phyloP scores from a whole-genome alignment of 2,329 filamentous ascomycete species.

The Chaetoscypha palmicola region DNA sequence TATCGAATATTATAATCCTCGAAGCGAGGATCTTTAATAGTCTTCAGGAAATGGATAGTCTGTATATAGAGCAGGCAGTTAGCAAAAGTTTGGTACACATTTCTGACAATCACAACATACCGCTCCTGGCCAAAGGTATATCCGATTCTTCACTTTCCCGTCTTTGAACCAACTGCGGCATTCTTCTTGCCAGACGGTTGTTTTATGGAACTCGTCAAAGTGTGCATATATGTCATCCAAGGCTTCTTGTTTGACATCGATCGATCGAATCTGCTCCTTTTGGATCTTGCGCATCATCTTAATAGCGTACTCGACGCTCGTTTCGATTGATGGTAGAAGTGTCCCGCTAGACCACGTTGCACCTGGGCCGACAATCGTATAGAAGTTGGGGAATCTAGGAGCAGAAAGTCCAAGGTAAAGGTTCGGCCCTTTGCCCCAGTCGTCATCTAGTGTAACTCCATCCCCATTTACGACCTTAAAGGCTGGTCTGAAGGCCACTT shows the following conservation, averaged over 20 bases:
- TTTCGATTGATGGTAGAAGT: slow-evolving; percentile 38
- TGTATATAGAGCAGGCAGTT: slow-evolving; percentile 32
- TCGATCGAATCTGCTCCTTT: slow-evolving; percentile 31
- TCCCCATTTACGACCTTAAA: slow-evolving; percentile 26
- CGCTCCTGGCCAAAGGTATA: slow-evolving; percentile 43
- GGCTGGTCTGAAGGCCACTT: slow-evolving; percentile 27
- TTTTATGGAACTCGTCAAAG: slow-evolving; percentile 24
- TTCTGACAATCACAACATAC: slow-evolving; percentile 26
- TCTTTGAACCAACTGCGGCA: slow-evolving; percentile 26
- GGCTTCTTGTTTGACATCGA: slow-evolving; percentile 32
- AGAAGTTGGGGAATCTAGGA: slow-evolving; percentile 19
- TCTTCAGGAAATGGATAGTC: slow-evolving; percentile 38
- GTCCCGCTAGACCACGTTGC: slow-evolving; percentile 40
- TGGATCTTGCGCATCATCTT: slow-evolving; percentile 36
- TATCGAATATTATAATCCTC: slow-evolving; percentile 39
- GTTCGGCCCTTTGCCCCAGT: slow-evolving; percentile 15
- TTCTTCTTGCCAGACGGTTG: slow-evolving; percentile 24
- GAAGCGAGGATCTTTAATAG: slow-evolving; percentile 34
- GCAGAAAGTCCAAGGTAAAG: slow-evolving; percentile 22
- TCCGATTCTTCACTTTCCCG: slow-evolving; percentile 33
- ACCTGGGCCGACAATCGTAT: slow-evolving; percentile 29
- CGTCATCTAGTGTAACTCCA: slow-evolving; percentile 21
- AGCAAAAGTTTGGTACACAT: background rate
- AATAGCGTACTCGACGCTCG: slow-evolving; percentile 34
- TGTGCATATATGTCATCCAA: slow-evolving; percentile 30